Conservation (phyloP, 2,329 filamentous ascomycete genomes). For the Hypoxylon sp. region DNA sequence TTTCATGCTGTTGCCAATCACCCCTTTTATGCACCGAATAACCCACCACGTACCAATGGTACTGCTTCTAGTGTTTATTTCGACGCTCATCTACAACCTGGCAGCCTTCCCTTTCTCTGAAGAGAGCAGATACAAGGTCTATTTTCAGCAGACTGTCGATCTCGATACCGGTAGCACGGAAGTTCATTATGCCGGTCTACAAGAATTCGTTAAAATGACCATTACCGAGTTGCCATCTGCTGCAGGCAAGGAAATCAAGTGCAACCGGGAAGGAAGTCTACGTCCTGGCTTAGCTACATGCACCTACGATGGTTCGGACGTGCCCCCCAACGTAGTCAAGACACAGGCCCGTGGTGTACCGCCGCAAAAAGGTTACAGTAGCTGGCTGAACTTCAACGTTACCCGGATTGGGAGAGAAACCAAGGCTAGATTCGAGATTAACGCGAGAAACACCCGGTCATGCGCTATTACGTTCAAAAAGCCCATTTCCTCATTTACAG, state of each 20-base stretch:
- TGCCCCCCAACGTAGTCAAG: slow-evolving; percentile 75
- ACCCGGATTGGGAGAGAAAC: slow-evolving; percentile 58
- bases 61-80: slow-evolving; percentile 79
- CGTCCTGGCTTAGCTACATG: slow-evolving; percentile 74
- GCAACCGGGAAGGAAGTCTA: slow-evolving; percentile 59
- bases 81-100: slow-evolving; percentile 88
- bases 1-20: slow-evolving; percentile 80
- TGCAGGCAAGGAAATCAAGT: slow-evolving; percentile 72
- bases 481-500: slow-evolving; percentile 75
- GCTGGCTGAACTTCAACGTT: slow-evolving; percentile 78
- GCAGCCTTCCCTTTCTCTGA: slow-evolving; percentile 89
- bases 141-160: slow-evolving; percentile 86
- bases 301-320: slow-evolving; percentile 73
- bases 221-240: slow-evolving; percentile 80
- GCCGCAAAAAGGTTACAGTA: slow-evolving; percentile 61
- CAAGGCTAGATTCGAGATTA: slow-evolving; percentile 75
- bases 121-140: slow-evolving; percentile 85
- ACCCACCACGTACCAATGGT: slow-evolving; percentile 86
- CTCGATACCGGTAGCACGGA: slow-evolving; percentile 79
- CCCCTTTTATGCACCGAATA: slow-evolving; percentile 89
- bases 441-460: slow-evolving; percentile 81
- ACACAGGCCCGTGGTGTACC: slow-evolving; percentile 59
- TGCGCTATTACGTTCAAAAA: slow-evolving; percentile 81
- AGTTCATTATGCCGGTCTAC: slow-evolving; percentile 78
- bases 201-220: slow-evolving; percentile 76